A percentile compares a stretch with the other conserved stretches of the same genome.
Evolutionary conservation across 768 basidiomycete species (phyloP).

Genomic region (Boletus patriciae): DNA sequence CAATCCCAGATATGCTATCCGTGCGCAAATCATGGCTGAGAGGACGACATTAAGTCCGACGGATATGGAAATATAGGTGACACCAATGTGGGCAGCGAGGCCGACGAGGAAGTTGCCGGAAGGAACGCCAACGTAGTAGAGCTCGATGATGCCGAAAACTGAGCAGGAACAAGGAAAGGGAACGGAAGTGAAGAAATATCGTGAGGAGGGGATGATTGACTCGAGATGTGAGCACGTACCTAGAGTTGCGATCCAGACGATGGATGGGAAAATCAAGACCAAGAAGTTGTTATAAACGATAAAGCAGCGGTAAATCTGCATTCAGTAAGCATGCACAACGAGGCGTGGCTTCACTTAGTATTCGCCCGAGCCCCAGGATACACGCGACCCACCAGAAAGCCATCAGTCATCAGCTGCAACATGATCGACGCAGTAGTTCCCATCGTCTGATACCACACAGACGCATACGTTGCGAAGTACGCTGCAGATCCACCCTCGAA

Average conservation of each 20-base stretch:
- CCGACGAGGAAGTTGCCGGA: constrained; percentile 1
- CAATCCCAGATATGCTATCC: constrained; percentile 3
- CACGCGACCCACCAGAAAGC: constrained; percentile 29
- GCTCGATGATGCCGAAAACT: constrained; percentile 1
- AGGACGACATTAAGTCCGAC: constrained; percentile 9
- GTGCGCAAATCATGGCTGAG: constrained; percentile 9
- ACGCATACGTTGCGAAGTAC: constrained; percentile 26
- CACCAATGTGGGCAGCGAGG: constrained; percentile 7
- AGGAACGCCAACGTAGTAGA: background rate
- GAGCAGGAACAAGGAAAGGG: background rate
- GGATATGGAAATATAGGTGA: constrained; percentile 7
- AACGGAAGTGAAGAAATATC: background rate
- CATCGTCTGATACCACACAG: constrained; percentile 25
- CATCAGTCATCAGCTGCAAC: constrained; percentile 33
- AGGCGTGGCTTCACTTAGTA: background rate
- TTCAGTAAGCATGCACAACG: background rate
- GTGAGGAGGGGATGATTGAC: background rate
- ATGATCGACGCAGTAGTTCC: constrained; percentile 26
- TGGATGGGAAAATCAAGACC: constrained; percentile 1
- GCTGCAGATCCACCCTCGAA: constrained; percentile 32
- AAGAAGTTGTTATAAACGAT: constrained; percentile 29
- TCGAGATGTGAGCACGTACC: background rate
- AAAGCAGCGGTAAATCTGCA: constrained; percentile 37
- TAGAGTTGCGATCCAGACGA: constrained; percentile 7
- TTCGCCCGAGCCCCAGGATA: background rate